Base-by-base conservation (phyloP, 805 yeast species). In the Lachancea kluyveri region DNA sequence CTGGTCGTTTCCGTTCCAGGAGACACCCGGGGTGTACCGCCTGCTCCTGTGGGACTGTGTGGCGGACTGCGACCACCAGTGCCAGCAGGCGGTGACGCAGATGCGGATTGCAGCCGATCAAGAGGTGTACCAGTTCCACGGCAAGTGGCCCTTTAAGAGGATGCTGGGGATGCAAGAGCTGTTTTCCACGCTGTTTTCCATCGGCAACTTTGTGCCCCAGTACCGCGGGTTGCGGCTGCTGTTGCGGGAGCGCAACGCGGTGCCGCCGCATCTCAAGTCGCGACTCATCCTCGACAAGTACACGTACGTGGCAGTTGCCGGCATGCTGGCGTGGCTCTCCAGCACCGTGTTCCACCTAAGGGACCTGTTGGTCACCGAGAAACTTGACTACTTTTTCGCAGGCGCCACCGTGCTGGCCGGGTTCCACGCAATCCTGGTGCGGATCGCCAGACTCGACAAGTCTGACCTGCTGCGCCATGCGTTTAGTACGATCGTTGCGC, bases 131-230 rank as follows among this genome's bases (percentile, higher is more conserved):
- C 98, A 92, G 55, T 92, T 85, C 60, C 96, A 92, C 57, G 98
- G 98, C 0, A 92, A 92, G 61, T 92, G 98, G 98, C 97, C 97
- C 2, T 92, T 92, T 49, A 40, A 65, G 11, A 67, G 98, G 30
- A 50, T 82, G 0, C 58, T 69, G n/a, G 94, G 94, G 0, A 63
- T 81, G 8, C 98, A 92, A 56, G 98, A 92, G 53, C 61, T 86
- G 0, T 83, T 79, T 15, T 79, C 94, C 9, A 77, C 82, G 1
- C 13, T 86, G 2, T 90, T 92, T 55, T 82, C 95, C n/a, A 46
- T 82, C 4, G 67, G 73, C 14, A 82, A 82, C 48, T 71, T 77
- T 39, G 36, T 76, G 9, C 84, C 90, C 2, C 90, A 85, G 50
- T 72, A 57, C 46, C 42, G 57, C 30, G 77, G 74, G 5, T 63